Evolutionary conservation across 2,329 filamentous ascomycete genomes (phyloP), one percentile per base, ranked within the genome.

Genomic region (Claviceps digitariae): DNA sequence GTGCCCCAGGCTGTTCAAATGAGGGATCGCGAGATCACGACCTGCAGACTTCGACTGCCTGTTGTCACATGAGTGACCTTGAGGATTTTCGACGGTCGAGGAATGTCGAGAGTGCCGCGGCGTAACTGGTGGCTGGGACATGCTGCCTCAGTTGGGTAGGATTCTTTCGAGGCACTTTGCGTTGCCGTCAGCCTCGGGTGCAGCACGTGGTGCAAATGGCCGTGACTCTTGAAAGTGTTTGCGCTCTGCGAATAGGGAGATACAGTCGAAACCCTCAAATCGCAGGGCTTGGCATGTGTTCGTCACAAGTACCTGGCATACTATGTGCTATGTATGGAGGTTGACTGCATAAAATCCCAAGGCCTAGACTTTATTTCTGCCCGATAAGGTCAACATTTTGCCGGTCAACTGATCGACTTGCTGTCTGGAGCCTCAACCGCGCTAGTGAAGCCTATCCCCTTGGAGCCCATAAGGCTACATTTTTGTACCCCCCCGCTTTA

Each of bases 71-170:
- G 76, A 73, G 2, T 75, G 77, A 51, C 68, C 69, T 41, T 67
- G 65, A 51, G 68, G 67, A 60, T 69, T 74, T 51, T 82, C 77
- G 60, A 78, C 70, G 56, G 69, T 68, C 31, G 81, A 83, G 46
- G 77, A 73, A 52, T 78, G 73, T 59, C 79, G 75, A 57, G 79
- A 83, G 62, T 83, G 80, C 58, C 70, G 72, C 53, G 81, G 79
- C 38, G 79, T 82, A 49, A 40, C 50, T 21, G 55, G 48, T 48
- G 48, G 43, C 29, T 36, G 50, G 25, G 55, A n/a, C 55, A 56
- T 54, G 36, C 40, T 56, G 40, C 23, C 51, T 38, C 29, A 45
- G n/a, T n/a, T 29, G 6, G 9, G 15, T 46, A 21, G 29, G 8
- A 27, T 13, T 23, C 20, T 38, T 15, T 23, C 20, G 17, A 31